Conservation (phyloP, 2,329 filamentous ascomycete species). For the Blastomyces silverae region DNA sequence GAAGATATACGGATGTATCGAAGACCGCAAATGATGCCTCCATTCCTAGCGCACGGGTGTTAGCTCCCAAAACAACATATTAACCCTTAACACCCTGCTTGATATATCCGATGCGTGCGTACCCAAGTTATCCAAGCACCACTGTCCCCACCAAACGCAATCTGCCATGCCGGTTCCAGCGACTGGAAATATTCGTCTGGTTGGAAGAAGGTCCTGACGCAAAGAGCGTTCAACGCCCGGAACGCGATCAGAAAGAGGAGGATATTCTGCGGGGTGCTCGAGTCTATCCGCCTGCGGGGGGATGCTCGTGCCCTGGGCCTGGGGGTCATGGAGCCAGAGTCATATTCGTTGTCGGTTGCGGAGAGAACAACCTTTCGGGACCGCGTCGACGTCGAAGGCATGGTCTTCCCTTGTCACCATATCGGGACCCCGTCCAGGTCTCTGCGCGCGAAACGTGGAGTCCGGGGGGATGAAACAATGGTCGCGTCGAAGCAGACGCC, state of each 20-base stretch:
- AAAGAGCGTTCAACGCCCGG: conserved; percentile 72
- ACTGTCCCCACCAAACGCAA: conserved; percentile 69
- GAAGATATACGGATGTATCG: conserved; percentile 84
- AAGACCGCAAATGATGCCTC: conserved; percentile 78
- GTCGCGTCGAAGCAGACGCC: not conserved
- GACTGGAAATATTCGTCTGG: conserved; percentile 97
- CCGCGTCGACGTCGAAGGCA: conserved; percentile 3
- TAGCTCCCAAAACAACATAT: not conserved
- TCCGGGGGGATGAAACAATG: not conserved
- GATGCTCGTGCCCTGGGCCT: not conserved
- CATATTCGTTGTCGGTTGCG: not conserved
- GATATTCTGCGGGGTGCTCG: conserved; percentile 21
- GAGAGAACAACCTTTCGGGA: not conserved
- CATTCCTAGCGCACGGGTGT: conserved; percentile 63
- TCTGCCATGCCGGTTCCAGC: conserved; percentile 85
- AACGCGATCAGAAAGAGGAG: conserved; percentile 53
- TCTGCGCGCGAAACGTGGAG: not conserved
- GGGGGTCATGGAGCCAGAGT: not conserved
- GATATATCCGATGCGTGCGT: conserved; percentile 31
- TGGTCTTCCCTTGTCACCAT: conserved; percentile 4
- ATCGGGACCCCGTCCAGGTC: not conserved
- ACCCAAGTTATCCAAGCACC: conserved; percentile 97
- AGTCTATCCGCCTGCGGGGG: not conserved
- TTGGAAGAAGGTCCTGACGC: conserved; percentile 85
- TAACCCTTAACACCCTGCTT: not conserved